These are phyloP conservation scores for Phytophthora idaei DNA, from an alignment of 352 stramenopile genomes.

Conservation along the genomic window DNA sequence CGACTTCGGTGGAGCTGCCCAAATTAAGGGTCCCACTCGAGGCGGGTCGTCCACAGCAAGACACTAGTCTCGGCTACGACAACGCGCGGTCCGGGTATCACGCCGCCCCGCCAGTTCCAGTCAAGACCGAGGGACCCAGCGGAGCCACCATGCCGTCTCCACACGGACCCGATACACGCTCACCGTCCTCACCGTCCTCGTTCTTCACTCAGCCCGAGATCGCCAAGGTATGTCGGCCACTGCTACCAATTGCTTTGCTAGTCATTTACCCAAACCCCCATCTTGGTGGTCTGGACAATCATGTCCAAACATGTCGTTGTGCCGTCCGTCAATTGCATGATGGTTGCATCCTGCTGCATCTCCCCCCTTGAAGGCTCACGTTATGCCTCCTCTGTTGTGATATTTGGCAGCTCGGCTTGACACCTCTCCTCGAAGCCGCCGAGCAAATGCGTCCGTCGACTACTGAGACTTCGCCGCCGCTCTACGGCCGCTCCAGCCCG, in stretches of 20 bases:
- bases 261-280: not conserved
- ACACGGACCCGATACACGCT: slow-evolving; percentile 33
- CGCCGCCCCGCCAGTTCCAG: slow-evolving; percentile 15
- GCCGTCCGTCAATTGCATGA: slow-evolving; percentile 10
- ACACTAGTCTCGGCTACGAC: slow-evolving; percentile 20
- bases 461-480: slow-evolving; percentile 13
- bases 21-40: slow-evolving; percentile 34
- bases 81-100: slow-evolving; percentile 24
- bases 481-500: slow-evolving; percentile 25
- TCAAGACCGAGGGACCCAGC: slow-evolving; percentile 21
- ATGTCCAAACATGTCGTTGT: slow-evolving; percentile 17
- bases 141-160: not conserved
- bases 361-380: slow-evolving; percentile 23
- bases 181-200: slow-evolving; percentile 48
- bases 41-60: slow-evolving; percentile 9
- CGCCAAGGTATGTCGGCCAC: slow-evolving; percentile 28
- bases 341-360: slow-evolving; percentile 13
- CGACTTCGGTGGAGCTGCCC: slow-evolving; percentile 23
- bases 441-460: slow-evolving; percentile 49
- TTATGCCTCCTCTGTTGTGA: slow-evolving; percentile 25
- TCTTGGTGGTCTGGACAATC: not conserved
- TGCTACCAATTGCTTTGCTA: not conserved
- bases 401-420: slow-evolving; percentile 56
- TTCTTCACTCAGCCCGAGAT: slow-evolving; percentile 49
- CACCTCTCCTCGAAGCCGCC: slow-evolving; percentile 61